Base-by-base conservation (phyloP, 2,329 filamentous ascomycete genomes). In the Niveomyces coronatus region DNA sequence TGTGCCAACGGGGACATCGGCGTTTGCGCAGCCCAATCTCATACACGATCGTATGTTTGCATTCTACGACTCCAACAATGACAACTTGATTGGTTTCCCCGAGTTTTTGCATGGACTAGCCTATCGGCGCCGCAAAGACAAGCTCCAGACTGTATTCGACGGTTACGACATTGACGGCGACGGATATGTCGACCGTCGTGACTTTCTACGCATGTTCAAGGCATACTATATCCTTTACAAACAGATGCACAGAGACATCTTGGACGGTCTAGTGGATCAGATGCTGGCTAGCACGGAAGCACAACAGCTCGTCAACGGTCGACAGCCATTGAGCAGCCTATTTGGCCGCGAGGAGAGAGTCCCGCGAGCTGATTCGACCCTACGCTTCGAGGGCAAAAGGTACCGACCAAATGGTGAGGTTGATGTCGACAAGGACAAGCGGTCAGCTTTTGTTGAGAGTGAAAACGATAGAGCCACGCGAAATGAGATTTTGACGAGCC, bases 31-130 rank as follows among this genome's bases (percentile, higher is more conserved):
- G 1, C 85, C 89, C 2, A 95, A 93, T 55, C 74, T 94, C 11
- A 85, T 98, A 42, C 91, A 94, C 53, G 89, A 98, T 56, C 82
- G 91, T 48, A 91, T 95, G 74, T 98, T 96, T 61, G 77, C 84
- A 35, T 95, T 95, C 57, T 98, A 95, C 57, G 91, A 98, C 59
- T 84, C 80, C 22, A 89, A 96, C 56, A 73, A 77, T 29, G 86
- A 98, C 54, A 84, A 83, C 16, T 66, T 94, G 7, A 95, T 98
- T 50, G 84, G 85, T 7, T 96, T 98, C 49, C 74, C 85, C 34
- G 91, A 98, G 55, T 98, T 95, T 53, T 64, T 96, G 17, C 77
- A 82, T 41, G 91, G 86, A 1, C 67, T 95, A 33, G 80, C 86
- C 4, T 81, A 78, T 49, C 64, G 76, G 19, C 79, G 76, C 49